Conservation (phyloP, 1,284 basidiomycete genomes). For the Coniferiporia sulphurascens region DNA sequence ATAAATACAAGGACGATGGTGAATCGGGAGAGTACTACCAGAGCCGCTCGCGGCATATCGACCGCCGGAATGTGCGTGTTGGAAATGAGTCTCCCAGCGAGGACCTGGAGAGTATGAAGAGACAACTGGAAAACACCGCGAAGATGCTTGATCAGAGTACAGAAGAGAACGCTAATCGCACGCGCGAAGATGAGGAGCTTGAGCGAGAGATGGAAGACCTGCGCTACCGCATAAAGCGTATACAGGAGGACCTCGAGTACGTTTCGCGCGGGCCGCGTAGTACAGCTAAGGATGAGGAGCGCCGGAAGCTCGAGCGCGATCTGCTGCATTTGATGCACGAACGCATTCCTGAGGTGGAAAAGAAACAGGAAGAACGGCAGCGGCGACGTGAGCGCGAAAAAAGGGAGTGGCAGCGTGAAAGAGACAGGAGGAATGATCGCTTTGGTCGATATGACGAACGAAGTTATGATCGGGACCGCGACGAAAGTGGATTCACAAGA, state of each 20-base stretch:
- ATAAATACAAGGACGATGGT: conserved; percentile 71
- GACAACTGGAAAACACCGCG: conserved; percentile 79
- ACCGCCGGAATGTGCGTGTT: conserved; percentile 80
- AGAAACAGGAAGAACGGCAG: conserved; percentile 78
- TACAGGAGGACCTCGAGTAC: conserved; percentile 94
- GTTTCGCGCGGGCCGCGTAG: conserved; percentile 76
- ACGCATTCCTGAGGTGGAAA: conserved; percentile 86
- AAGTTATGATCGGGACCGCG: conserved; percentile 17
- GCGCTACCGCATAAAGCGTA: conserved; percentile 78
- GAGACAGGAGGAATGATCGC: conserved; percentile 83
- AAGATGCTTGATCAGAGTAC: conserved; percentile 75
- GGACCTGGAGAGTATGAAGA: conserved; percentile 85
- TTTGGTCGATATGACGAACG: conserved; percentile 64
- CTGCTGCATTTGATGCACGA: conserved; percentile 87
- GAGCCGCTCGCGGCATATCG: conserved; percentile 83
- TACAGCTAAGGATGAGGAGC: conserved; percentile 78
- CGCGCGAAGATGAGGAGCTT: conserved; percentile 81
- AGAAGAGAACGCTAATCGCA: conserved; percentile 54
- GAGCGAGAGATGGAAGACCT: conserved; percentile 90
- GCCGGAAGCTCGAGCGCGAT: conserved; percentile 85
- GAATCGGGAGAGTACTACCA: conserved; percentile 73
- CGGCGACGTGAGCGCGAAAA: conserved; percentile 73
- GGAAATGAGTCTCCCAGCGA: conserved; percentile 63
- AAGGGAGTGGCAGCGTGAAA: conserved; percentile 71
- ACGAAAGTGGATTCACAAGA: too few relatives aligned